Percentiles rank a stretch among this genome's conserved stretches.
Evolutionary conservation across 2,329 filamentous ascomycete species (phyloP).

Genomic region (Colletotrichum sp.): DNA sequence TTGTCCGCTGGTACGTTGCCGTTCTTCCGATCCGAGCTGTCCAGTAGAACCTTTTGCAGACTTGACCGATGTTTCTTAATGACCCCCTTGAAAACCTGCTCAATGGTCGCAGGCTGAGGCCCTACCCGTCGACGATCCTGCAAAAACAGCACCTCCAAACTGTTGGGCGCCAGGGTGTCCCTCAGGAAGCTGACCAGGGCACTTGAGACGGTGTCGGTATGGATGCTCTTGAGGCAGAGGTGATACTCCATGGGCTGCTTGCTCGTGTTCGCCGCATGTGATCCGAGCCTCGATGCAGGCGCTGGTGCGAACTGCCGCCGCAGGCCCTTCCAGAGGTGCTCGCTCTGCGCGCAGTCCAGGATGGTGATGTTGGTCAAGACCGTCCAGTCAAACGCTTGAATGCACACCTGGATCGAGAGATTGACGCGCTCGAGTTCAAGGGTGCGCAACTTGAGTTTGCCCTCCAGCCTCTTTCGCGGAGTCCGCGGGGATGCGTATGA

Average conservation of each 20-base stretch:
- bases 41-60: conserved; percentile 75
- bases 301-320: conserved; percentile 64
- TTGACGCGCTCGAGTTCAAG: conserved; percentile 78
- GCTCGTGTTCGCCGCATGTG: conserved; percentile 24
- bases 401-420: conserved; percentile 74
- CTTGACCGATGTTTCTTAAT: conserved; percentile 74
- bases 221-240: conserved; percentile 73
- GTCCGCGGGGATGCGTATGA: conserved; percentile 28
- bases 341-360: conserved; percentile 74
- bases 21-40: conserved; percentile 62
- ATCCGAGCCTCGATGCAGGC: conserved; percentile 22
- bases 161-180: conserved; percentile 78
- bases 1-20: conserved; percentile 29
- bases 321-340: conserved; percentile 76
- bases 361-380: conserved; percentile 74
- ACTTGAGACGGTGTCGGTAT: conserved; percentile 74
- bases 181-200: conserved; percentile 76
- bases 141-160: conserved; percentile 78
- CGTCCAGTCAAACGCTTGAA: conserved; percentile 77
- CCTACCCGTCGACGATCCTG: conserved; percentile 66
- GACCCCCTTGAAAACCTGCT: conserved; percentile 73
- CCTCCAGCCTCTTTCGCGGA: conserved; percentile 49
- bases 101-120: conserved; percentile 62
- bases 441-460: conserved; percentile 69
- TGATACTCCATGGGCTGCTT: conserved; percentile 55